Evolutionary conservation across 2,329 filamentous ascomycete species (phyloP).

Genomic region (Stachybotrys elegans): DNA sequence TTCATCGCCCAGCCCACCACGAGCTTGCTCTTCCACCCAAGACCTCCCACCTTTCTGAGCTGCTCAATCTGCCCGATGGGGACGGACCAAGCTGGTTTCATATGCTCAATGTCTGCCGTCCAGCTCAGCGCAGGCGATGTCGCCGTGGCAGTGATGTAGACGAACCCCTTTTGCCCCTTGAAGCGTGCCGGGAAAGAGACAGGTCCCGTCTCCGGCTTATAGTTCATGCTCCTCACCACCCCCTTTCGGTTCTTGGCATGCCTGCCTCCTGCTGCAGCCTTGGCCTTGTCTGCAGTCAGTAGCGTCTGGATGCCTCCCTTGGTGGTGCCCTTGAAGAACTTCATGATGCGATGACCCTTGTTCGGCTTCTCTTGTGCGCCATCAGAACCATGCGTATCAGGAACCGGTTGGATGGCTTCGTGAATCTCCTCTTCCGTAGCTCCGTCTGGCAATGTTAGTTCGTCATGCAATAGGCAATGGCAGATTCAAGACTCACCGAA

Average conservation of each 20-base stretch:
- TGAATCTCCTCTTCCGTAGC: constrained; percentile 63
- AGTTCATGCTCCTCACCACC: constrained; percentile 46
- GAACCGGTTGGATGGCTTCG: constrained; percentile 46
- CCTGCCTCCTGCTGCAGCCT: constrained; percentile 53
- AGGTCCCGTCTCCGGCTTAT: constrained; percentile 54
- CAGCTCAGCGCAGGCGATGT: constrained; percentile 65
- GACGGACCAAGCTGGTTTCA: constrained; percentile 64
- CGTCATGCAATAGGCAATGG: background rate
- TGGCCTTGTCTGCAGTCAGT: constrained; percentile 65
- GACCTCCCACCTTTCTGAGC: constrained; percentile 72
- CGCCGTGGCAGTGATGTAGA: constrained; percentile 63
- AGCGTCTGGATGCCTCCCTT: constrained; percentile 69
- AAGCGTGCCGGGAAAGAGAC: constrained; percentile 71
- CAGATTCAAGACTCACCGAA: constrained; percentile 21
- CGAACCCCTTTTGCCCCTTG: constrained; percentile 65
- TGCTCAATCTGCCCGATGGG: constrained; percentile 66
- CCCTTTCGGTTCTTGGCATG: constrained; percentile 68
- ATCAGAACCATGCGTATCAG: constrained; percentile 31
- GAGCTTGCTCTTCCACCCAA: constrained; percentile 81
- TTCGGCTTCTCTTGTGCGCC: constrained; percentile 40
- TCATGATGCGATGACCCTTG: constrained; percentile 45
- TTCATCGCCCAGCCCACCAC: constrained; percentile 75
- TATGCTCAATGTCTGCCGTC: constrained; percentile 47
- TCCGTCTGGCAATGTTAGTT: constrained; percentile 22
- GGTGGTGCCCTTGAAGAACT: constrained; percentile 62